Percentiles rank a stretch among this genome's conserved stretches.
These are phyloP conservation scores for Dioscorea zingiberensis DNA, from an alignment of 106 monocot genomes.

Conservation along the genomic window DNA sequence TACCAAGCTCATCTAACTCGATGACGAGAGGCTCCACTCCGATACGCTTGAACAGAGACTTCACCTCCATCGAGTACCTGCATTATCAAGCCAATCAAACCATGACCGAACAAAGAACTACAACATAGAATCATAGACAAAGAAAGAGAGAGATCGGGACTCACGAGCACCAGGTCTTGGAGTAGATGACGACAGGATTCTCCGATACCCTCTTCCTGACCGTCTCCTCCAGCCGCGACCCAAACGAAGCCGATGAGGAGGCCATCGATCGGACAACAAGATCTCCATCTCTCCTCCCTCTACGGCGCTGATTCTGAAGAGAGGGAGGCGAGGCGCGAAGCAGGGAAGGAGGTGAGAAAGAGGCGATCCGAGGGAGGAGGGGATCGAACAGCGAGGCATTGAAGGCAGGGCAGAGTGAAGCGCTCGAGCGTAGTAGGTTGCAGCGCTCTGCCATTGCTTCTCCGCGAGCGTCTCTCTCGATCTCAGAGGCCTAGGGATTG, in stretches of 20 bases:
- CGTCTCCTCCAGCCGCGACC: conserved; percentile 74
- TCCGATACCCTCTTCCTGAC: conserved; percentile 71
- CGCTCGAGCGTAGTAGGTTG: background rate
- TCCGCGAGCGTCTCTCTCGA: background rate
- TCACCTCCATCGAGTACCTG: conserved; percentile 95
- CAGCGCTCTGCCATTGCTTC: conserved; percentile 5
- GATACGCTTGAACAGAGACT: conserved; percentile 74
- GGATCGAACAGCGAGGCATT: background rate
- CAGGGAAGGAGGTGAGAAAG: background rate
- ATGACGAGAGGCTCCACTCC: conserved; percentile 83
- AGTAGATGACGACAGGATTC: conserved; percentile 89
- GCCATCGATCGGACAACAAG: conserved; percentile 36
- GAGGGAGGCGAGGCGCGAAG: background rate
- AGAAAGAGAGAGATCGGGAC: conserved; percentile 9
- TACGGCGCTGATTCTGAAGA: too few species aligned
- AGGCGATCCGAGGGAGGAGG: conserved; percentile 1
- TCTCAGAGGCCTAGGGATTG: background rate
- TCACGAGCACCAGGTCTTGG: conserved; percentile 99
- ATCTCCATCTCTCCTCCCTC: background rate
- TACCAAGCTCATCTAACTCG: conserved; percentile 87
- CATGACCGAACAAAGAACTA: background rate
- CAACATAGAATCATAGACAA: background rate
- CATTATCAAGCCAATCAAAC: conserved; percentile 2
- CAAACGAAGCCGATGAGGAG: conserved; percentile 45
- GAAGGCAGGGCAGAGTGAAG: background rate